These are phyloP conservation scores for Mycosarcoma mackinlayi DNA, from an alignment of 1,284 basidiomycete genomes.

Conservation along the genomic window DNA sequence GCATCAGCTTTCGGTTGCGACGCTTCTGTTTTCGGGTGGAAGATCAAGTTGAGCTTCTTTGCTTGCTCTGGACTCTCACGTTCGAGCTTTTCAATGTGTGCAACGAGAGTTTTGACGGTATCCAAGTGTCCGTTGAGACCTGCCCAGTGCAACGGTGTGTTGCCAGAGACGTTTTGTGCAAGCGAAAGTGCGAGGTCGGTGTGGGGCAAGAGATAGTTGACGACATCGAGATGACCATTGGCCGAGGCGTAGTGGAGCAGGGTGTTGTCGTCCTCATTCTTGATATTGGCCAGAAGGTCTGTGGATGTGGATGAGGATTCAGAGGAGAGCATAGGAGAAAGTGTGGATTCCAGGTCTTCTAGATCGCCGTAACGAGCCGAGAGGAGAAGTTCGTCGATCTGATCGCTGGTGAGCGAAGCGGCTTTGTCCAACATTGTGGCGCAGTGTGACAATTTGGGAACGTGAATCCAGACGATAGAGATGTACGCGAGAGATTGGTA, in stretches of 20 bases:
- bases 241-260: constrained; percentile 62
- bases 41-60: constrained; percentile 31
- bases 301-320: background rate
- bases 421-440: constrained; percentile 29
- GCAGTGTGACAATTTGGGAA: background rate
- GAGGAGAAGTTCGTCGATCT: constrained; percentile 65
- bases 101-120: constrained; percentile 51
- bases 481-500: no score
- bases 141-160: constrained; percentile 67
- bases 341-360: constrained; percentile 44
- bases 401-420: constrained; percentile 42
- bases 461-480: no score
- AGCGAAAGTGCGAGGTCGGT: constrained; percentile 42
- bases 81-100: constrained; percentile 55
- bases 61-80: constrained; percentile 31
- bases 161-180: constrained; percentile 60
- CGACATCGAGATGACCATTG: constrained; percentile 59
- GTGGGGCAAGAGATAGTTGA: constrained; percentile 47
- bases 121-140: constrained; percentile 65
- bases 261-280: constrained; percentile 60
- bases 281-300: constrained; percentile 20
- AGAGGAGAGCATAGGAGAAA: constrained; percentile 29
- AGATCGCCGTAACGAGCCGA: constrained; percentile 62
- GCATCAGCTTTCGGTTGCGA: constrained; percentile 2
- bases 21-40: constrained; percentile 24